A percentile compares a stretch with the other conserved stretches of the same genome.
Conservation (phyloP, 2,329 filamentous ascomycete genomes). For the Sarocladiaceae sp. region DNA sequence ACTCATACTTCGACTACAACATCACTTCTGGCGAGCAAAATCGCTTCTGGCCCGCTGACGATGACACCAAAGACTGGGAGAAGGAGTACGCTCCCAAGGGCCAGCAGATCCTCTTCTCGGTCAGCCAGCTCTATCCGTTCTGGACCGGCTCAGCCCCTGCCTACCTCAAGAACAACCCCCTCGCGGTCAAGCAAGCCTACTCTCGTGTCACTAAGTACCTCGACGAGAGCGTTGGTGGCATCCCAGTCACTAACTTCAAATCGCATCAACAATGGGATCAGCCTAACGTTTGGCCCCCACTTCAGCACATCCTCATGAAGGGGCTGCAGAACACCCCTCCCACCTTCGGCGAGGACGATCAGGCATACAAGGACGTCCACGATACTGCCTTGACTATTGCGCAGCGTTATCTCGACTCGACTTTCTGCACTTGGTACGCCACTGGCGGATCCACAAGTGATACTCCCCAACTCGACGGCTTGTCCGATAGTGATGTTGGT, state of each 20-base stretch:
- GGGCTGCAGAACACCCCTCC: slow-evolving; percentile 57
- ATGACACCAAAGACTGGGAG: slow-evolving; percentile 28
- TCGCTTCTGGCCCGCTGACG: slow-evolving; percentile 47
- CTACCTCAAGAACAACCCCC: slow-evolving; percentile 53
- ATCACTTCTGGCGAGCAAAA: slow-evolving; percentile 53
- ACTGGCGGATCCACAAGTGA: slow-evolving; percentile 58
- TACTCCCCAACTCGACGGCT: slow-evolving; percentile 45
- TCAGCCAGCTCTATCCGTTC: slow-evolving; percentile 64
- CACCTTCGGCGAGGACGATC: slow-evolving; percentile 48
- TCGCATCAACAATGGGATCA: slow-evolving; percentile 68
- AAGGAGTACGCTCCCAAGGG: slow-evolving; percentile 44
- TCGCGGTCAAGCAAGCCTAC: slow-evolving; percentile 51
- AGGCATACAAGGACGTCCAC: slow-evolving; percentile 49
- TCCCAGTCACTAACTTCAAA: slow-evolving; percentile 57
- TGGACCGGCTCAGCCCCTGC: slow-evolving; percentile 62
- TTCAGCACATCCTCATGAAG: slow-evolving; percentile 60
- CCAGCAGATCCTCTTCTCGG: slow-evolving; percentile 52
- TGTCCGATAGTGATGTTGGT: slow-evolving; percentile 40
- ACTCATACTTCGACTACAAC: slow-evolving; percentile 68
- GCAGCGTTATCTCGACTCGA: slow-evolving; percentile 63
- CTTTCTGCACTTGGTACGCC: slow-evolving; percentile 67
- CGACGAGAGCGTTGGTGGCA: slow-evolving; percentile 47
- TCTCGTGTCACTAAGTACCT: slow-evolving; percentile 50
- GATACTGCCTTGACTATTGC: slow-evolving; percentile 53
- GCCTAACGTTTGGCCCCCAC: slow-evolving; percentile 66